Conservation (phyloP, 2,329 filamentous ascomycete species). For the Akanthomyces dipterigenus region DNA sequence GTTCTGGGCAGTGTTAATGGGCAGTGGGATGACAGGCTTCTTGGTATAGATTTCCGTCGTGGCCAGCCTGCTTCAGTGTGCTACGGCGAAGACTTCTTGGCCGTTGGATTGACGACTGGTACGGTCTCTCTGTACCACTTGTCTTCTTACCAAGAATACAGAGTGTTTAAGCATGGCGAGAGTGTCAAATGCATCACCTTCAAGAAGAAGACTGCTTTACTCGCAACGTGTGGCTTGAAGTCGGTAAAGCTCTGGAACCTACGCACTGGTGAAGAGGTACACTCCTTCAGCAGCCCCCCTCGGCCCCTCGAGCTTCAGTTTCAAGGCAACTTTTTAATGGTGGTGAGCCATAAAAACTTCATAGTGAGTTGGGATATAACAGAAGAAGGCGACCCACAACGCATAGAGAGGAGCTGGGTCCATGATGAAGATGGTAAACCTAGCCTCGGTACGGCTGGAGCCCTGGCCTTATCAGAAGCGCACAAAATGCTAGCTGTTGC, state of each 20-base stretch:
- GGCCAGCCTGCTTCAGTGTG: slow-evolving; percentile 19
- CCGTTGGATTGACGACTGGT: slow-evolving; percentile 21
- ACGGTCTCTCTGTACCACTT: slow-evolving; percentile 20
- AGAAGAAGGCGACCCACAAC: slow-evolving; percentile 13
- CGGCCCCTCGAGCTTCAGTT: slow-evolving; percentile 21
- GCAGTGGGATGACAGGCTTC: slow-evolving; percentile 27
- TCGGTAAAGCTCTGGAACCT: slow-evolving; percentile 26
- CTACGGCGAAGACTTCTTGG: slow-evolving; percentile 23
- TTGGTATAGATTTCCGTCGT: slow-evolving; percentile 22
- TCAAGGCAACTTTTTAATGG: slow-evolving; percentile 20
- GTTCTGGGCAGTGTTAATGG: slow-evolving; percentile 19
- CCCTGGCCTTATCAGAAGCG: slow-evolving; percentile 22
- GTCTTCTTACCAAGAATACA: slow-evolving; percentile 23
- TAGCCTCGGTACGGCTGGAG: slow-evolving; percentile 16
- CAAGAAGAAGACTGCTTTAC: slow-evolving; percentile 20
- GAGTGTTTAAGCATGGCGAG: slow-evolving; percentile 22
- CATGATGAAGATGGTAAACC: slow-evolving; percentile 9
- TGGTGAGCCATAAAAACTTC: slow-evolving; percentile 22
- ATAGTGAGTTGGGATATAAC: slow-evolving; percentile 23
- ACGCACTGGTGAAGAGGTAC: slow-evolving; percentile 19
- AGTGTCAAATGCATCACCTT: slow-evolving; percentile 25
- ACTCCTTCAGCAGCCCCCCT: slow-evolving; percentile 19
- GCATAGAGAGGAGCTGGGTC: slow-evolving; percentile 19
- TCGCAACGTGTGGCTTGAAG: slow-evolving; percentile 25
- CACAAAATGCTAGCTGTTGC: slow-evolving; percentile 28